A percentile compares a stretch with the other conserved stretches of the same genome.
Conservation (phyloP, 148 eudicot species). For the Chenopodium berlandieri region DNA sequence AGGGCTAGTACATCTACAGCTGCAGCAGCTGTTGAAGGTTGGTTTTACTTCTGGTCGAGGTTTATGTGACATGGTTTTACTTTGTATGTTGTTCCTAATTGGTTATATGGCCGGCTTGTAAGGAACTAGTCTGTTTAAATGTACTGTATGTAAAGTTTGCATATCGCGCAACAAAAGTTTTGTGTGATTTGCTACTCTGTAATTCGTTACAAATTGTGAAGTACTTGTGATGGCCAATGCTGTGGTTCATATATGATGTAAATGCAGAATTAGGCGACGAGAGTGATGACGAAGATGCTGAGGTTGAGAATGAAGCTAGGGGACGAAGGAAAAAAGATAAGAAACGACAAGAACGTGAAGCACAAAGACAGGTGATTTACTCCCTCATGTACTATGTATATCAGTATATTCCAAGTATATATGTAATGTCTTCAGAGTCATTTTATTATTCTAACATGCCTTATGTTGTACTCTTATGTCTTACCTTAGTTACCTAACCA, state of each 20-base stretch:
- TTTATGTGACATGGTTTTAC: slow-evolving; percentile 1
- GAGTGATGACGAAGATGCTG: slow-evolving; percentile 84
- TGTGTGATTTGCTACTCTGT: neutral
- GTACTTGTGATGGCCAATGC: neutral
- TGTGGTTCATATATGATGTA: slow-evolving; percentile 2
- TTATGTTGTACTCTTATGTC: too few species aligned
- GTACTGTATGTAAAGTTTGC: neutral
- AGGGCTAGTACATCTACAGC: slow-evolving; percentile 84
- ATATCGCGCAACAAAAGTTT: neutral
- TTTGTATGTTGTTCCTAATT: neutral
- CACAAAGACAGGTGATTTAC: slow-evolving; percentile 61
- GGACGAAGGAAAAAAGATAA: slow-evolving; percentile 78
- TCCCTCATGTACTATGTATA: neutral
- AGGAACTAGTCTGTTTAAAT: neutral
- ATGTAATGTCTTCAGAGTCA: neutral
- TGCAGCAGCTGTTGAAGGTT: slow-evolving; percentile 56
- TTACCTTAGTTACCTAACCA: too few species aligned
- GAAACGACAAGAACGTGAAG: slow-evolving; percentile 90
- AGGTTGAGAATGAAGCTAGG: slow-evolving; percentile 44
- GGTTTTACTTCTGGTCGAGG: slow-evolving; percentile 13
- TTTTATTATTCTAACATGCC: too few species aligned
- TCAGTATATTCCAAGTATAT: neutral
- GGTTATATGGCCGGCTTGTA: neutral
- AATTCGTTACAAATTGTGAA: neutral
- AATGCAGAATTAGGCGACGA: slow-evolving; percentile 55